Conservation (phyloP, 106 monocot genomes). For the Apostasia ramifera region DNA sequence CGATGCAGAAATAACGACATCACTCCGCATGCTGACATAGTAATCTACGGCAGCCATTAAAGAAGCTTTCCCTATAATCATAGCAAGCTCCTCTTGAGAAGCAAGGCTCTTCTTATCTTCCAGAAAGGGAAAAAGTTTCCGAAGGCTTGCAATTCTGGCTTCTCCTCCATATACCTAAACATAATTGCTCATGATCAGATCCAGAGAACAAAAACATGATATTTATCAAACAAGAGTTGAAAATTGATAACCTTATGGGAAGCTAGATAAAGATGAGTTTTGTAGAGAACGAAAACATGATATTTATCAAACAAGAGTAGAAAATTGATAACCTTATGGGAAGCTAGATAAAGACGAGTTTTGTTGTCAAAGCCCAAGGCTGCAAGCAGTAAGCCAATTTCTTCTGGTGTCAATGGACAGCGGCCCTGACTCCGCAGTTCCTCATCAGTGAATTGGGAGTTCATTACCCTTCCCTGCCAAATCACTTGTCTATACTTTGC, state of each 20-base stretch:
- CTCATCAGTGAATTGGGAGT: conserved; percentile 85
- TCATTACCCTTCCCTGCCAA: conserved; percentile 93
- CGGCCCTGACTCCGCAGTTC: conserved; percentile 76
- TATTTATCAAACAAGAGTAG: background rate
- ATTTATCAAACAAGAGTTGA: background rate
- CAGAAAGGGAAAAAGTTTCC: conserved; percentile 84
- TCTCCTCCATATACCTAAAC: conserved; percentile 83
- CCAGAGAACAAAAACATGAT: background rate
- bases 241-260: conserved; percentile 71
- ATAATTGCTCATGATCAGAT: background rate
- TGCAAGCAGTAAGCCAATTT: conserved; percentile 77
- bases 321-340: conserved; percentile 65
- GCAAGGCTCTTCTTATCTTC: conserved; percentile 93
- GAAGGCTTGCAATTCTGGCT: conserved; percentile 69
- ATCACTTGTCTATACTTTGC: conserved; percentile 89
- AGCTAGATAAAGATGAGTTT: conserved; percentile 82
- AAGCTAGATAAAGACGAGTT: conserved; percentile 86
- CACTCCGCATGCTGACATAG: conserved; percentile 87
- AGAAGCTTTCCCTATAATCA: conserved; percentile 81
- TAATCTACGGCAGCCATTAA: conserved; percentile 92
- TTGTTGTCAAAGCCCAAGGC: conserved; percentile 82
- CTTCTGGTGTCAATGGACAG: conserved; percentile 93
- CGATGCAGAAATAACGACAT: conserved; percentile 89
- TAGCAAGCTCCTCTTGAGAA: conserved; percentile 65
- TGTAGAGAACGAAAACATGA: conserved; percentile 9